Evolutionary conservation across 129 eudicot species (phyloP).

Genomic region (Flaveria bidentis): DNA sequence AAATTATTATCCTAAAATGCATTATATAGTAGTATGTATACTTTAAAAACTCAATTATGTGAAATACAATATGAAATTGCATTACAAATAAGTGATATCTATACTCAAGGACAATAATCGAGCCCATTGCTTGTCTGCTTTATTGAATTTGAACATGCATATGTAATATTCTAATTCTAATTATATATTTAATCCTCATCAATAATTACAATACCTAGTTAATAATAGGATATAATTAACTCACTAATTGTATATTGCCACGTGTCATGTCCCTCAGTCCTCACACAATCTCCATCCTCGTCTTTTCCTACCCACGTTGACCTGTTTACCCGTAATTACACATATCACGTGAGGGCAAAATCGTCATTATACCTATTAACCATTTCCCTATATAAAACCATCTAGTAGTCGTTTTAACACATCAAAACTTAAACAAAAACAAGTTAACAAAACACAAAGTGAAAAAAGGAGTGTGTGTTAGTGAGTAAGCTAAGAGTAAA

Average conservation of each 20-base stretch:
- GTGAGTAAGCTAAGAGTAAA: background rate
- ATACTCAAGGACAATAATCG: background rate
- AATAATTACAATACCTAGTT: too few species aligned
- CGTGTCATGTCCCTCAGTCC: constrained; percentile 11
- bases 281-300: background rate
- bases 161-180: too few species aligned
- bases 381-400: constrained; percentile 26
- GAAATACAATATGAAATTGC: background rate
- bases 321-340: constrained; percentile 37
- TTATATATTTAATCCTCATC: too few species aligned
- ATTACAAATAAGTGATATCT: background rate
- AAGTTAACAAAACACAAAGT: constrained; percentile 1
- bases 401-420: constrained; percentile 19
- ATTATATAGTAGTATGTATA: too few species aligned
- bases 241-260: constrained; percentile 1
- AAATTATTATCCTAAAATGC: too few species aligned
- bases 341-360: constrained; percentile 41
- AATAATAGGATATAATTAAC: background rate
- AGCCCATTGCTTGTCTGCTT: background rate
- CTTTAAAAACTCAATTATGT: background rate
- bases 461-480: background rate
- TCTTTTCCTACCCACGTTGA: constrained; percentile 54
- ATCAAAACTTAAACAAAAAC: constrained; percentile 9
- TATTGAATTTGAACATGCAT: too few species aligned
- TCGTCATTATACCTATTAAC: constrained; percentile 14